Conservation (phyloP, 768 basidiomycete genomes). For the Collybia mongolica region DNA sequence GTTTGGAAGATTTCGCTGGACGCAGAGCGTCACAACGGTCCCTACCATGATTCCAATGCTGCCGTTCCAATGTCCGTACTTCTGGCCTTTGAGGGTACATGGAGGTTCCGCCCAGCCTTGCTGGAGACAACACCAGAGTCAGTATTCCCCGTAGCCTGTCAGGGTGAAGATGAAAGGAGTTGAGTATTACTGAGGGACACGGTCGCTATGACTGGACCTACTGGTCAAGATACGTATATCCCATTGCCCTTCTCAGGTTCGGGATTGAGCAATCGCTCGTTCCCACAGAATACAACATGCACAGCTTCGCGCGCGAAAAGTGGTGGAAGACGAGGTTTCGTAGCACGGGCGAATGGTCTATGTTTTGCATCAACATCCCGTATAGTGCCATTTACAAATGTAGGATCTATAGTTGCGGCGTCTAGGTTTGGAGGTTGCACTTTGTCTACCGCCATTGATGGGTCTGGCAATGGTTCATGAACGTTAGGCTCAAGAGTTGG, state of each 20-base stretch:
- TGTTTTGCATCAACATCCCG: constrained; percentile 12
- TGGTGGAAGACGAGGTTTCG: constrained; percentile 45
- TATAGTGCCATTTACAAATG: neutral
- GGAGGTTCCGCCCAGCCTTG: no score
- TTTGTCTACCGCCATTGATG: no score
- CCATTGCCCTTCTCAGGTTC: constrained; percentile 20
- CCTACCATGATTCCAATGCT: neutral
- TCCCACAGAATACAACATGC: constrained; percentile 68
- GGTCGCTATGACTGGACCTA: neutral
- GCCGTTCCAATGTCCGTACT: no score
- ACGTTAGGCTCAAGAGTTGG: constrained; percentile 26
- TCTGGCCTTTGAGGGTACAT: no score
- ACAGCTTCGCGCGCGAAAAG: constrained; percentile 64
- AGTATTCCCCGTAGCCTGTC: no score
- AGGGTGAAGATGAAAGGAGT: no score
- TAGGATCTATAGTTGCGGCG: neutral
- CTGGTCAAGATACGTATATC: constrained; percentile 16
- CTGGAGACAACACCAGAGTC: no score
- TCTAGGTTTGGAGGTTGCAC: neutral
- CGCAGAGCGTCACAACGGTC: no score
- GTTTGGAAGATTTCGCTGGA: no score
- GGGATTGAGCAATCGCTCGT: constrained; percentile 37
- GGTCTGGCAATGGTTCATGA: no score
- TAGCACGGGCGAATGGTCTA: constrained; percentile 1
- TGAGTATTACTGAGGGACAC: no score